phyloP scores from a whole-genome alignment of 2,329 filamentous ascomycete species.

The Tolypocladium endophyticum region DNA sequence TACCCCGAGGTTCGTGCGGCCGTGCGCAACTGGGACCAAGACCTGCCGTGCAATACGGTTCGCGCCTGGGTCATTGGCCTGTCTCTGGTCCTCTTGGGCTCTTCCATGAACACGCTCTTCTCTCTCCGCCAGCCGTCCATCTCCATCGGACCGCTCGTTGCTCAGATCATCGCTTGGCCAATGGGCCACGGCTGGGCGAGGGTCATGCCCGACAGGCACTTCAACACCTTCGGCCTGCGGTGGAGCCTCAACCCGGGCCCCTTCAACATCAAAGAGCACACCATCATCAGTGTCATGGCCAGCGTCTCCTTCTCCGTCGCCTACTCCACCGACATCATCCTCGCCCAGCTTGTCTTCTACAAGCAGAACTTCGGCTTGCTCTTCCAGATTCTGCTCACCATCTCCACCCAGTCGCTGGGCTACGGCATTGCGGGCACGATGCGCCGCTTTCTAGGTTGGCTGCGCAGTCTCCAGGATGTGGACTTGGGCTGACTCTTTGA shows the following conservation, averaged over 20 bases:
- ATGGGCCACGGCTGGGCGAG: constrained; percentile 51
- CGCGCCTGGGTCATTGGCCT: constrained; percentile 56
- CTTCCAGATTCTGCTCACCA: constrained; percentile 55
- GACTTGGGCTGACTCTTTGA: not conserved
- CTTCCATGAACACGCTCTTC: constrained; percentile 53
- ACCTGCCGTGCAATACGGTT: constrained; percentile 55
- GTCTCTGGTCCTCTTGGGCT: constrained; percentile 42
- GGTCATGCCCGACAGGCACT: constrained; percentile 37
- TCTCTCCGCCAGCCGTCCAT: constrained; percentile 53
- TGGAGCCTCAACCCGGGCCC: constrained; percentile 57
- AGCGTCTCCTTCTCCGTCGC: constrained; percentile 59
- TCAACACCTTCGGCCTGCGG: constrained; percentile 39
- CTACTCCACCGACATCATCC: constrained; percentile 64
- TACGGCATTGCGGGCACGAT: constrained; percentile 62
- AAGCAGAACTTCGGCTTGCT: constrained; percentile 56
- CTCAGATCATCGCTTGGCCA: constrained; percentile 54
- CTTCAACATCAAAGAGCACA: constrained; percentile 62
- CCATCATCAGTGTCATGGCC: constrained; percentile 60
- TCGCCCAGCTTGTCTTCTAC: constrained; percentile 63
- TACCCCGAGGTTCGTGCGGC: constrained; percentile 58
- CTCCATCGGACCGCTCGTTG: constrained; percentile 48
- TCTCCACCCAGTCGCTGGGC: constrained; percentile 59
- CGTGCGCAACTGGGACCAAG: constrained; percentile 54
- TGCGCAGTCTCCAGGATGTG: too few relatives aligned
- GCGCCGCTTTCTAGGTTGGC: constrained; percentile 48